These are phyloP conservation scores for Mycena albidolilacea DNA, from an alignment of 768 basidiomycete species.

Conservation along the genomic window DNA sequence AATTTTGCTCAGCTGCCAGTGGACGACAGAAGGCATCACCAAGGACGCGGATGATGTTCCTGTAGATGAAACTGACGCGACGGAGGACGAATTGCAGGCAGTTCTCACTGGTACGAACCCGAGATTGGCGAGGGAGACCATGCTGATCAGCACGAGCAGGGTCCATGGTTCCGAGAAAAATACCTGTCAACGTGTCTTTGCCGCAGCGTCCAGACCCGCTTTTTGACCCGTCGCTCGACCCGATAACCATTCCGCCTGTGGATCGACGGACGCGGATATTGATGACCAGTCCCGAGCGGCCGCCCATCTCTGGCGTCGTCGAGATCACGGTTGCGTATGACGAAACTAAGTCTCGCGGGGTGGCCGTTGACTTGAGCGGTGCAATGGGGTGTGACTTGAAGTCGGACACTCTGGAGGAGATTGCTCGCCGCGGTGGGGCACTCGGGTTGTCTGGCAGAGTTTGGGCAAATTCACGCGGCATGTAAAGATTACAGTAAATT, in stretches of 20 bases:
- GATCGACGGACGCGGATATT: slow-evolving; percentile 68
- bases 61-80: slow-evolving; percentile 54
- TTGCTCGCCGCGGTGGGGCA: slow-evolving; percentile 79
- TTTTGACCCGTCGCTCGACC: slow-evolving; percentile 59
- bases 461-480: slow-evolving; percentile 62
- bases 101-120: slow-evolving; percentile 70
- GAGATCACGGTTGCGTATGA: slow-evolving; percentile 77
- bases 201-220: slow-evolving; percentile 59
- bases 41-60: slow-evolving; percentile 44
- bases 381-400: slow-evolving; percentile 72
- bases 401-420: slow-evolving; percentile 75
- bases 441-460: slow-evolving; percentile 79
- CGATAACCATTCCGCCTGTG: slow-evolving; percentile 53
- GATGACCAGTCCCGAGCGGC: slow-evolving; percentile 76
- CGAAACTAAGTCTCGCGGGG: slow-evolving; percentile 66
- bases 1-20: slow-evolving; percentile 70
- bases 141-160: slow-evolving; percentile 53
- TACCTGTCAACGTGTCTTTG: slow-evolving; percentile 82
- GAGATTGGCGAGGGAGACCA: not conserved
- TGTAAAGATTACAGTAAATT: slow-evolving; percentile 17
- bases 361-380: slow-evolving; percentile 70
- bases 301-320: slow-evolving; percentile 75
- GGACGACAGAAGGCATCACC: slow-evolving; percentile 69
- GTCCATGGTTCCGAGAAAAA: slow-evolving; percentile 66
- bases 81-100: slow-evolving; percentile 73